A percentile compares a stretch with the other conserved stretches of the same genome.
Evolutionary conservation across 2,329 filamentous ascomycete species (phyloP).

Genomic region (Fusarium transvaalense): DNA sequence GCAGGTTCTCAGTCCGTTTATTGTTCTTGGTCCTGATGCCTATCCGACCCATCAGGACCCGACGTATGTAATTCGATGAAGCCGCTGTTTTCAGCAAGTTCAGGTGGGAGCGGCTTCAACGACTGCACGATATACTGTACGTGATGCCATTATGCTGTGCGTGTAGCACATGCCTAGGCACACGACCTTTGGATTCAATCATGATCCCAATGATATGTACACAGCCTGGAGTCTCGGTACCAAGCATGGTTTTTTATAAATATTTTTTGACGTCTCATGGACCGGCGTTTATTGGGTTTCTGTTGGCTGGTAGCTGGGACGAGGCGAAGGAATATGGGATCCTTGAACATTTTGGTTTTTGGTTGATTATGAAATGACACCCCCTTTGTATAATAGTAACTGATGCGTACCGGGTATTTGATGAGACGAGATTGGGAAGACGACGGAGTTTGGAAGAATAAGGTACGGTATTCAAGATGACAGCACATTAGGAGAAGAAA

Average conservation of each 20-base stretch:
- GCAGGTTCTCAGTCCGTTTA: slow-evolving; percentile 34
- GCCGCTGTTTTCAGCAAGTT: slow-evolving; percentile 26
- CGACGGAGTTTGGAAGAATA: slow-evolving; percentile 27
- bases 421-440: slow-evolving; percentile 16
- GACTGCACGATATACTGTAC: slow-evolving; percentile 32
- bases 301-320: slow-evolving; percentile 9
- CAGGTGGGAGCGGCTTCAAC: slow-evolving; percentile 23
- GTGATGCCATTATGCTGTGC: slow-evolving; percentile 7
- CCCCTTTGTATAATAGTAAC: slow-evolving; percentile 41
- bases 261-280: slow-evolving; percentile 34
- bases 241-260: slow-evolving; percentile 34
- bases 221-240: slow-evolving; percentile 44
- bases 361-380: slow-evolving; percentile 37
- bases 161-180: slow-evolving; percentile 3
- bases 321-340: slow-evolving; percentile 10
- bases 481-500: slow-evolving; percentile 16
- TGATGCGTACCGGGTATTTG: slow-evolving; percentile 9
- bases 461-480: slow-evolving; percentile 9
- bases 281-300: slow-evolving; percentile 43
- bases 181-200: slow-evolving; percentile 19
- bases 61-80: slow-evolving; percentile 23
- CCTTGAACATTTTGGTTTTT: slow-evolving; percentile 28
- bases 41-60: not conserved
- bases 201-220: slow-evolving; percentile 32
- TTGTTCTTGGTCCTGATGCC: slow-evolving; percentile 20